phyloP scores from a whole-genome alignment of 139 green algal species.

The Coelastrella sp. region DNA sequence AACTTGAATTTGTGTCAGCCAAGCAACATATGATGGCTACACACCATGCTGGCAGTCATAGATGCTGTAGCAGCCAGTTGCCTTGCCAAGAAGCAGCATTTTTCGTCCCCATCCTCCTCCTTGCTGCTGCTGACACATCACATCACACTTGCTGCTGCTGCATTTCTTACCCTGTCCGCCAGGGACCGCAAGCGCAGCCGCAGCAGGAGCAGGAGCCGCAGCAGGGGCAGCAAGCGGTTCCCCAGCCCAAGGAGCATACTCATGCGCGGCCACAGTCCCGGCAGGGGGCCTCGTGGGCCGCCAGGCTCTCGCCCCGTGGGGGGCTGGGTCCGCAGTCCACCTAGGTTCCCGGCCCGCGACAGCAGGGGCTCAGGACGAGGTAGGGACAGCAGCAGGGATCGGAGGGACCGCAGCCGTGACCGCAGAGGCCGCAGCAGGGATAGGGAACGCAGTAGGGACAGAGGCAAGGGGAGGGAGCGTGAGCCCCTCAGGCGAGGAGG shows the following conservation, averaged over 20 bases:
- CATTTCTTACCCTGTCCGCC: background rate
- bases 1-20: too few species aligned
- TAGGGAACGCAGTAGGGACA: background rate
- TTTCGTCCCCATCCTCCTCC: too few species aligned
- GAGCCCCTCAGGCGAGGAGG: background rate
- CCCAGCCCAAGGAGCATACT: background rate
- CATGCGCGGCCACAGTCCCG: background rate
- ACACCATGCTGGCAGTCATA: too few species aligned
- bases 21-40: too few species aligned
- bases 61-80: too few species aligned
- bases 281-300: background rate
- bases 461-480: background rate
- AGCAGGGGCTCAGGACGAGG: background rate
- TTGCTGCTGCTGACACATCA: background rate
- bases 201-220: conserved; percentile 6
- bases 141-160: background rate
- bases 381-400: background rate
- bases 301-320: background rate
- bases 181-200: conserved; percentile 14
- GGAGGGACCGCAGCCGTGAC: background rate
- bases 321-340: background rate
- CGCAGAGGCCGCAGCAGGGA: background rate
- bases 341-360: background rate
- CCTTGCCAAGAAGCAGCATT: too few species aligned
- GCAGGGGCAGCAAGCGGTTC: background rate